Evolutionary conservation across 2,329 filamentous ascomycete genomes (phyloP).

Genomic region (Ophiostoma piceae): DNA sequence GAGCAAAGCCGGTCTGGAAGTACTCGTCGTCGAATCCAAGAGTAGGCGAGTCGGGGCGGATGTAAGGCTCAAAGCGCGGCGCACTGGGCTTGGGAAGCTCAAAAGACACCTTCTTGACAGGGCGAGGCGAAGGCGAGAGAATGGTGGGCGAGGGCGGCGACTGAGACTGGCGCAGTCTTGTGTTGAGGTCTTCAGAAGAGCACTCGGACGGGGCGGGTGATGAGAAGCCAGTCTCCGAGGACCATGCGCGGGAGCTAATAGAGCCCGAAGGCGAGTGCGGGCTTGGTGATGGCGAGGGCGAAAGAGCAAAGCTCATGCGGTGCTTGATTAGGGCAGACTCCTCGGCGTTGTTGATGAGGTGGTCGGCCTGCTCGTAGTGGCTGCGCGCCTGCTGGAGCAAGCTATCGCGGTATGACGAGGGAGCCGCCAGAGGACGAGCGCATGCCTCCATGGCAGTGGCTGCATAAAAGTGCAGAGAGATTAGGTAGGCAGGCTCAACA

Average conservation of each 20-base stretch:
- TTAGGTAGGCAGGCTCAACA: slow-evolving; percentile 50
- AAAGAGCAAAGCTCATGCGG: slow-evolving; percentile 35
- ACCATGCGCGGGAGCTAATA: slow-evolving; percentile 41
- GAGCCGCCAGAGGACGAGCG: slow-evolving; percentile 44
- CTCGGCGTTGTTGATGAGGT: slow-evolving; percentile 46
- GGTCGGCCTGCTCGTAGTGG: slow-evolving; percentile 48
- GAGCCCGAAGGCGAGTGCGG: slow-evolving; percentile 46
- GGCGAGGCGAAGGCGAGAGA: slow-evolving; percentile 13
- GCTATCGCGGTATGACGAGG: slow-evolving; percentile 43
- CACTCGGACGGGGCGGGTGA: slow-evolving; percentile 45
- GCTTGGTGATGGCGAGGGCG: slow-evolving; percentile 34
- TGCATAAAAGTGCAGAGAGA: slow-evolving; percentile 59
- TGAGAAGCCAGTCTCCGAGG: slow-evolving; percentile 41
- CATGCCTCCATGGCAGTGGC: slow-evolving; percentile 55
- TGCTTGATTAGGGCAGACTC: slow-evolving; percentile 32
- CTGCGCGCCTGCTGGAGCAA: slow-evolving; percentile 48
- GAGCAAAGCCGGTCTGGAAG: slow-evolving; percentile 30
- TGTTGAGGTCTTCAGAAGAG: slow-evolving; percentile 35
- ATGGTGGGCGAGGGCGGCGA: background rate
- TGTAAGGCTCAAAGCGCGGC: slow-evolving; percentile 42
- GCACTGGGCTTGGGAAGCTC: slow-evolving; percentile 36
- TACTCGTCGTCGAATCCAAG: slow-evolving; percentile 50
- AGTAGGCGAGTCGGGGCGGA: slow-evolving; percentile 57
- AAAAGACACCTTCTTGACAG: slow-evolving; percentile 43
- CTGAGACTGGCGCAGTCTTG: slow-evolving; percentile 26